These are phyloP conservation scores for Stephania japonica DNA, from an alignment of 164 flowering plant genomes.

Conservation along the genomic window DNA sequence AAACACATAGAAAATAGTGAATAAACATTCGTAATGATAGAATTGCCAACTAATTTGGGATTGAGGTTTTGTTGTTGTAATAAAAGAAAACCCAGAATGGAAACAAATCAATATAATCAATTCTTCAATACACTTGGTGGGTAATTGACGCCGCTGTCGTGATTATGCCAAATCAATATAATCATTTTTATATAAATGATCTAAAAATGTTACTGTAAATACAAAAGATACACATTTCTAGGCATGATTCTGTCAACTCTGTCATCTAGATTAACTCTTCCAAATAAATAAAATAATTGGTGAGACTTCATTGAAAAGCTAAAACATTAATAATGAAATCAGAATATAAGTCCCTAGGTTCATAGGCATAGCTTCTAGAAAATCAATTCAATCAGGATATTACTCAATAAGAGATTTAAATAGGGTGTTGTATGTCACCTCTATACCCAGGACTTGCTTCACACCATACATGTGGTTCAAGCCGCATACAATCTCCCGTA, in stretches of 20 bases:
- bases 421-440: conserved; percentile 36
- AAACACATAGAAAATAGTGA: neutral
- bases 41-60: too few relatives aligned
- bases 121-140: neutral
- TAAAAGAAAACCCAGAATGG: neutral
- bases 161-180: too few relatives aligned
- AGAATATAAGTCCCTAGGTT: neutral
- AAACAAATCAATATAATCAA: neutral
- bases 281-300: neutral
- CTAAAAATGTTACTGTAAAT: neutral
- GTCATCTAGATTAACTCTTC: neutral
- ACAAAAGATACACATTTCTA: neutral
- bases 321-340: neutral
- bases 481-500: conserved; percentile 82
- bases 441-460: conserved; percentile 66
- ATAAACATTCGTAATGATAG: neutral
- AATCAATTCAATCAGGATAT: neutral
- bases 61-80: too few relatives aligned
- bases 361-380: neutral
- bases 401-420: neutral
- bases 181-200: neutral
- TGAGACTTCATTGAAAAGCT: neutral
- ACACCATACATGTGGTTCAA: conserved; percentile 85
- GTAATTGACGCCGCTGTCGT: neutral
- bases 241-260: neutral